Evolutionary conservation across 257 asterid species (phyloP).

Genomic region (Nicotiana sylvestris): DNA sequence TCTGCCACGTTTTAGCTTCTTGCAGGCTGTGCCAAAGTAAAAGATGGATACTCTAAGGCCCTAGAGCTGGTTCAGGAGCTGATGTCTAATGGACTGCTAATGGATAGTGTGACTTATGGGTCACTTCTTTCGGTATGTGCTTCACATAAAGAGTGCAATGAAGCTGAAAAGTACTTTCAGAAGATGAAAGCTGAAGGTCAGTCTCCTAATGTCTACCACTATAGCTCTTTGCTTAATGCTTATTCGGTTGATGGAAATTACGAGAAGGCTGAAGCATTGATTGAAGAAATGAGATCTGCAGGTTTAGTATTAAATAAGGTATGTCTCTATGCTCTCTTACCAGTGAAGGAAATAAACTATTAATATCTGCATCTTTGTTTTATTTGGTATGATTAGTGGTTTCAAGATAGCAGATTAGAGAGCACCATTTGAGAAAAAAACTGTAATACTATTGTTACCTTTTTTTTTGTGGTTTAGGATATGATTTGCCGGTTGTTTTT

Average conservation of each 20-base stretch:
- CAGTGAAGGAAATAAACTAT: background rate
- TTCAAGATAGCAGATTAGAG: background rate
- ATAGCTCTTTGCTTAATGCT: constrained; percentile 94
- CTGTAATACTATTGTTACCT: too few relatives aligned
- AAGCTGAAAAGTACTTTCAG: constrained; percentile 76
- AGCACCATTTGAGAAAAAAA: background rate
- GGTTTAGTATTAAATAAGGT: constrained; percentile 82
- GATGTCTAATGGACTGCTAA: constrained; percentile 52
- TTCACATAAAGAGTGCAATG: constrained; percentile 64
- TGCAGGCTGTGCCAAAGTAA: constrained; percentile 73
- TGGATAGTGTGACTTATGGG: constrained; percentile 84
- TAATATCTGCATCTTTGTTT: background rate
- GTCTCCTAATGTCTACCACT: constrained; percentile 83
- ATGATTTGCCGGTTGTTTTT: too few relatives aligned
- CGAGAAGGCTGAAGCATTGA: constrained; percentile 62
- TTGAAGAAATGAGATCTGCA: constrained; percentile 72
- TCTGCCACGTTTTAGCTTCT: constrained; percentile 59
- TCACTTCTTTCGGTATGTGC: constrained; percentile 91
- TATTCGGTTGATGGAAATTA: constrained; percentile 69
- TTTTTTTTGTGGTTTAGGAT: too few relatives aligned
- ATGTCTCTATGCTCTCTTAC: constrained; percentile 1
- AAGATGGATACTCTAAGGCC: constrained; percentile 74
- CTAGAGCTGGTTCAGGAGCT: constrained; percentile 77
- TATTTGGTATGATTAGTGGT: background rate
- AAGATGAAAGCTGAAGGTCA: constrained; percentile 90